A percentile compares a stretch with the other conserved stretches of the same genome.
Conservation (phyloP, 2,329 filamentous ascomycete species). For the Sarocladiaceae sp. region DNA sequence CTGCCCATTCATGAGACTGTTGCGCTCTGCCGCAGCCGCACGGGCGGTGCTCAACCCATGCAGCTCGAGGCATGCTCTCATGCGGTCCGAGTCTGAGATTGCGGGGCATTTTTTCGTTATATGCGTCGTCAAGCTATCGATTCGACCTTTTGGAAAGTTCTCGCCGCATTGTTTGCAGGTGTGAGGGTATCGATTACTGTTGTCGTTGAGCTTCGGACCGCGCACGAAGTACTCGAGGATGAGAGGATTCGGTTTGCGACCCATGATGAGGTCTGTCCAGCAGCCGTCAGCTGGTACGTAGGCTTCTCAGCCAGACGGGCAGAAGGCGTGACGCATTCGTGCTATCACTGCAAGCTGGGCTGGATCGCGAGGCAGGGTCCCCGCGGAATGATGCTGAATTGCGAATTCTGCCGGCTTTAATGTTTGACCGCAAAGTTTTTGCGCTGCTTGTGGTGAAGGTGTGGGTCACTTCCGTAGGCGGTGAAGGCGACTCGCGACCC, state of each 20-base stretch:
- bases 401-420: slow-evolving; percentile 8
- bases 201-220: slow-evolving; percentile 79
- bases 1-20: slow-evolving; percentile 23
- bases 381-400: not conserved
- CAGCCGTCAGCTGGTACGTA: slow-evolving; percentile 4
- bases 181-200: slow-evolving; percentile 86
- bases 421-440: slow-evolving; percentile 8
- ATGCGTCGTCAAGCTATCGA: slow-evolving; percentile 75
- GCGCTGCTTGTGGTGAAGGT: not conserved
- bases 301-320: not conserved
- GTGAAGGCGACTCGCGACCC: not conserved
- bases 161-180: slow-evolving; percentile 85
- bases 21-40: slow-evolving; percentile 20
- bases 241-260: slow-evolving; percentile 74
- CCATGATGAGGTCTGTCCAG: slow-evolving; percentile 48
- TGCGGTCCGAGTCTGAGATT: slow-evolving; percentile 66
- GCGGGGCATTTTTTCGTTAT: slow-evolving; percentile 82
- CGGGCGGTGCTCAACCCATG: slow-evolving; percentile 58
- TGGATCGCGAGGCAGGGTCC: not conserved
- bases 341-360: too few relatives aligned
- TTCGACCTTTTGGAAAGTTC: slow-evolving; percentile 82
- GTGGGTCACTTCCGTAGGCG: slow-evolving; percentile 2
- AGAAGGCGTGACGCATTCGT: not conserved
- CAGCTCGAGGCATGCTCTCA: slow-evolving; percentile 66
- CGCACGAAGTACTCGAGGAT: slow-evolving; percentile 86